phyloP scores from a whole-genome alignment of 108 stramenopile genomes.

The Parmales sp. region DNA sequence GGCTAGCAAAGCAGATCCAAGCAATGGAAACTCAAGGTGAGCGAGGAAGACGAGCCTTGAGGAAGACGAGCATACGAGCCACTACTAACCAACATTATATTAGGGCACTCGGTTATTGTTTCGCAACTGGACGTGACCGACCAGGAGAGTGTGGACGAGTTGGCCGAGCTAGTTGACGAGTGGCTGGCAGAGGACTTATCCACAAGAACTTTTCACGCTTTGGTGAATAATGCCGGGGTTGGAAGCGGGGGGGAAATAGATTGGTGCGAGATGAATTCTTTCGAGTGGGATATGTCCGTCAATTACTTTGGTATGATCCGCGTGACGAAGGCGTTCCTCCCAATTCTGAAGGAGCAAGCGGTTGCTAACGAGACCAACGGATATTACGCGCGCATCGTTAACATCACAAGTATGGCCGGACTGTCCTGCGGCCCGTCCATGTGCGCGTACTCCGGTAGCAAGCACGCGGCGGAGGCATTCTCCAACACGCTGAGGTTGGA shows the following conservation, averaged over 20 bases:
- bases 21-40: not conserved
- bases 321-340: conserved; percentile 35
- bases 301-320: conserved; percentile 43
- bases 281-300: conserved; percentile 19
- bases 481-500: conserved; percentile 28
- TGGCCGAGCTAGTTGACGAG: conserved; percentile 12
- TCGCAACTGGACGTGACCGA: conserved; percentile 34
- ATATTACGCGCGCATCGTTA: conserved; percentile 15
- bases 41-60: not conserved
- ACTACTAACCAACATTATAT: no score
- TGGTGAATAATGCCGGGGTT: conserved; percentile 50
- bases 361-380: not conserved
- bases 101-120: no score
- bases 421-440: conserved; percentile 12
- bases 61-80: no score
- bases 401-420: conserved; percentile 38
- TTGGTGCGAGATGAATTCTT: conserved; percentile 24
- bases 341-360: conserved; percentile 29
- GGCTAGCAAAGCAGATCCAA: conserved; percentile 7
- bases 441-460: conserved; percentile 28
- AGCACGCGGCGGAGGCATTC: conserved; percentile 39
- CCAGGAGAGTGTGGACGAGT: conserved; percentile 15
- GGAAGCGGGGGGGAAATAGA: conserved; percentile 32
- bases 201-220: conserved; percentile 30
- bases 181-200: conserved; percentile 17